Conservation (phyloP, 352 stramenopile species). For the Phytophthora podocarpi region DNA sequence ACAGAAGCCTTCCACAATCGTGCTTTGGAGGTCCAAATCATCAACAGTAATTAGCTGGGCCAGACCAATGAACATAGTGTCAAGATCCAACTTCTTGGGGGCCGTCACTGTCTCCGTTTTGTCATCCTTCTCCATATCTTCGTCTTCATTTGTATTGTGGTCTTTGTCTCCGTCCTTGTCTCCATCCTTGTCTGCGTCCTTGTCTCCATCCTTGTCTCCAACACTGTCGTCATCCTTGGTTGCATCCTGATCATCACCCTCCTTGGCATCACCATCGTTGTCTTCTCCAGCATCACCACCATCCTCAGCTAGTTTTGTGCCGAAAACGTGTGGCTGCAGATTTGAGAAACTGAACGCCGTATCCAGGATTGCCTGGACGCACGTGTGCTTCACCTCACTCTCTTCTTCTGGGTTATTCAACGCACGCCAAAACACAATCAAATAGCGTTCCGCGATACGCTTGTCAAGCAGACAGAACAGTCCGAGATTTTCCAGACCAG, state of each 20-base stretch:
- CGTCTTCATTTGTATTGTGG: too few relatives aligned
- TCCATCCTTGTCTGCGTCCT: background rate
- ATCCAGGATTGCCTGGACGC: constrained; percentile 72
- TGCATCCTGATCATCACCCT: background rate
- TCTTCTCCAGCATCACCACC: background rate
- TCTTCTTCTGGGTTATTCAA: constrained; percentile 84
- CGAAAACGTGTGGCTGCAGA: constrained; percentile 57
- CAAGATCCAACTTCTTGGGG: constrained; percentile 52
- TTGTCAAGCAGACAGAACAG: constrained; percentile 78
- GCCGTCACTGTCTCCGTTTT: constrained; percentile 14
- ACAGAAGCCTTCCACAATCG: constrained; percentile 78
- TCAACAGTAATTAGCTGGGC: constrained; percentile 57
- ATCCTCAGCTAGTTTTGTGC: constrained; percentile 25
- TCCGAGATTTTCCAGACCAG: constrained; percentile 75
- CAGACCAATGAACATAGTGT: constrained; percentile 65
- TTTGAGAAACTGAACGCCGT: constrained; percentile 70
- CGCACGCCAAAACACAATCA: constrained; percentile 81
- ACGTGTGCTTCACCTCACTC: constrained; percentile 77
- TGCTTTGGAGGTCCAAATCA: constrained; percentile 74
- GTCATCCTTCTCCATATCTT: constrained; percentile 31
- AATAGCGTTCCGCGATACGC: constrained; percentile 63
- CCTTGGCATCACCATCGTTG: constrained; percentile 3
- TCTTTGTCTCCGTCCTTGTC: constrained; percentile 14
- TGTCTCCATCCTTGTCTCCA: constrained; percentile 16
- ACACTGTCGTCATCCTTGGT: constrained; percentile 2